Evolutionary conservation across 2,329 filamentous ascomycete genomes (phyloP).

Genomic region (Neopestalotiopsis sp.): DNA sequence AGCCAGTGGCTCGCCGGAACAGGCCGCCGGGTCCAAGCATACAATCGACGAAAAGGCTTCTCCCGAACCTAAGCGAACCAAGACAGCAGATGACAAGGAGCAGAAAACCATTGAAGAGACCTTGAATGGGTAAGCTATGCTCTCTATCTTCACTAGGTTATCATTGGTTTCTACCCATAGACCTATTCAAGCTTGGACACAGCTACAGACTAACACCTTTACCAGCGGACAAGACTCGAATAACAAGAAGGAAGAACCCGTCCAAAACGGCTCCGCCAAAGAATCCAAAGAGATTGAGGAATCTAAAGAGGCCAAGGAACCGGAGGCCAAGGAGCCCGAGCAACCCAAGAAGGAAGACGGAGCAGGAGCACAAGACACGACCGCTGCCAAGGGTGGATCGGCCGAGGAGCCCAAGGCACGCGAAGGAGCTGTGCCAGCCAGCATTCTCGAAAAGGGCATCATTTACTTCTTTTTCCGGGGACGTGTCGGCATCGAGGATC

Average conservation of each 20-base stretch:
- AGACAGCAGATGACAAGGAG: constrained; percentile 40
- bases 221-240: background rate
- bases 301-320: background rate
- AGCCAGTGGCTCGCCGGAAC: constrained; percentile 19
- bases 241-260: background rate
- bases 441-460: constrained; percentile 82
- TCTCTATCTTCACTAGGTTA: background rate
- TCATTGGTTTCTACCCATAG: background rate
- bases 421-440: constrained; percentile 45
- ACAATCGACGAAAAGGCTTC: constrained; percentile 36
- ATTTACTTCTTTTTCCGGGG: constrained; percentile 91
- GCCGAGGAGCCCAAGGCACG: constrained; percentile 40
- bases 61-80: constrained; percentile 46
- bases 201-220: background rate
- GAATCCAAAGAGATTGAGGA: background rate
- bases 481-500: constrained; percentile 75
- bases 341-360: constrained; percentile 40
- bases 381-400: constrained; percentile 30
- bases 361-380: constrained; percentile 25
- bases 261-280: background rate
- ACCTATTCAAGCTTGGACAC: background rate
- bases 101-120: constrained; percentile 61
- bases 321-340: background rate
- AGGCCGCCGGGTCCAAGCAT: constrained; percentile 41
- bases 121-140: constrained; percentile 37